Evolutionary conservation across 805 yeast genomes (phyloP).

Genomic region (Lachancea nothofagi): DNA sequence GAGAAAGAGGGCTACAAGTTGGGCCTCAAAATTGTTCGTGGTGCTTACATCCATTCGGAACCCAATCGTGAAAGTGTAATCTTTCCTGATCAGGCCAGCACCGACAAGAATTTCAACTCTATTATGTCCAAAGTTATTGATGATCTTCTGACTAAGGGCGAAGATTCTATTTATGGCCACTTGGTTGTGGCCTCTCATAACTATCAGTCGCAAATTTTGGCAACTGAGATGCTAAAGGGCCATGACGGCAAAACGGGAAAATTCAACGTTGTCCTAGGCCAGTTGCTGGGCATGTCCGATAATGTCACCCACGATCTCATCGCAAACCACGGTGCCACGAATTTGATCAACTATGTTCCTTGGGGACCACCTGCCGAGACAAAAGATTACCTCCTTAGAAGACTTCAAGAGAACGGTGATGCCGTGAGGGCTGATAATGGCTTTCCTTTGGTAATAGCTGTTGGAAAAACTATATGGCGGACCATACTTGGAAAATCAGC

Average conservation of each 20-base stretch:
- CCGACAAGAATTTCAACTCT: conserved; percentile 71
- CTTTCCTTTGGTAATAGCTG: conserved; percentile 61
- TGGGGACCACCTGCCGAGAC: conserved; percentile 98
- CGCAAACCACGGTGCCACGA: conserved; percentile 54
- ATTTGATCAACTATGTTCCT: conserved; percentile 89
- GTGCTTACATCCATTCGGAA: conserved; percentile 92
- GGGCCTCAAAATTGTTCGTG: conserved; percentile 88
- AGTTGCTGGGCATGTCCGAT: conserved; percentile 94
- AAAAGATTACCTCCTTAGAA: conserved; percentile 78
- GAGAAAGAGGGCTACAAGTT: conserved; percentile 54
- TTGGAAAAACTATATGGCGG: conserved; percentile 33
- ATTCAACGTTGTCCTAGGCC: conserved; percentile 77
- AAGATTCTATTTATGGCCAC: conserved; percentile 56
- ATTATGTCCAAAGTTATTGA: conserved; percentile 62
- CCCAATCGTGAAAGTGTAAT: conserved; percentile 61
- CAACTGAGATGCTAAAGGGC: conserved; percentile 47
- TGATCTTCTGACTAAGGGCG: conserved; percentile 43
- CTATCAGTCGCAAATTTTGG: conserved; percentile 65
- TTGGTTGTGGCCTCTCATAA: conserved; percentile 91
- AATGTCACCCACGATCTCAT: conserved; percentile 74
- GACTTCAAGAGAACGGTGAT: conserved; percentile 94
- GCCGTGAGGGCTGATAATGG: conserved; percentile 84
- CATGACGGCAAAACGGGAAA: conserved; percentile 30
- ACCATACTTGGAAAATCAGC: background rate
- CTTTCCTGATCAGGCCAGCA: conserved; percentile 67